Conservation (phyloP, 805 yeast genomes). For the Candida adriatica region DNA sequence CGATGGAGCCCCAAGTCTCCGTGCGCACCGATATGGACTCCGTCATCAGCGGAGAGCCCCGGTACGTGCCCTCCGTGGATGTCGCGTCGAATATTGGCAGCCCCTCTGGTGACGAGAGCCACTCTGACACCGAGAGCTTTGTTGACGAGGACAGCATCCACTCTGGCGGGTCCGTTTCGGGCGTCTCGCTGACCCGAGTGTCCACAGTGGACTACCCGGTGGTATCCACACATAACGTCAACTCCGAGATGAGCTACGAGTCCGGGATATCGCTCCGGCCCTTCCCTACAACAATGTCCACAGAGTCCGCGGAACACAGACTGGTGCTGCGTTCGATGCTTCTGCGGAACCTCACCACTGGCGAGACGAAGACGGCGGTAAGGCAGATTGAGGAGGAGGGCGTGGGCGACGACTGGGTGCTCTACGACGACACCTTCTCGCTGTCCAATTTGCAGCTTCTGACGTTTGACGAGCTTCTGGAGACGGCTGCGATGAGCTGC, state of each 20-base stretch:
- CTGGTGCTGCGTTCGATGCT: slow-evolving; percentile 18
- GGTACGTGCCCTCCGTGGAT: slow-evolving; percentile 12
- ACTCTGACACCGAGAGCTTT: too few relatives aligned
- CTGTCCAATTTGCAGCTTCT: slow-evolving; percentile 30
- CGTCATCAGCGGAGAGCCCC: slow-evolving; percentile 12
- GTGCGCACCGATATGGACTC: slow-evolving; percentile 7
- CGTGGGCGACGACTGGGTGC: slow-evolving; percentile 33
- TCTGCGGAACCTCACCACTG: slow-evolving; percentile 15
- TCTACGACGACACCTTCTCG: slow-evolving; percentile 32
- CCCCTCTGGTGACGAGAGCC: too few relatives aligned
- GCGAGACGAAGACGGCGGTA: slow-evolving; percentile 19
- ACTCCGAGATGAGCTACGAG: slow-evolving; percentile 3
- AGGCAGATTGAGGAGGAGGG: slow-evolving; percentile 18
- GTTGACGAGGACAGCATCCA: slow-evolving; percentile 3
- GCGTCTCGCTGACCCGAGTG: slow-evolving; percentile 10
- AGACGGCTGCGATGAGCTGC: slow-evolving; percentile 20
- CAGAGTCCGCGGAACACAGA: slow-evolving; percentile 8
- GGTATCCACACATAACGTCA: slow-evolving; percentile 2
- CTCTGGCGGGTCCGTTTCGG: slow-evolving; percentile 3
- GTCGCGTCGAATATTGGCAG: too few relatives aligned
- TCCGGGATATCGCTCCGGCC: slow-evolving; percentile 10
- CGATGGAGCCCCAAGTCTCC: too few relatives aligned
- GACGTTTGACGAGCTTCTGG: slow-evolving; percentile 28
- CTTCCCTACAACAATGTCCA: slow-evolving; percentile 13
- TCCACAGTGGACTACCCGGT: slow-evolving; percentile 8